Percentiles rank a stretch among this genome's conserved stretches.
These are phyloP conservation scores for Glycyrrhiza uralensis DNA, from an alignment of 306 rosid genomes.

Conservation along the genomic window DNA sequence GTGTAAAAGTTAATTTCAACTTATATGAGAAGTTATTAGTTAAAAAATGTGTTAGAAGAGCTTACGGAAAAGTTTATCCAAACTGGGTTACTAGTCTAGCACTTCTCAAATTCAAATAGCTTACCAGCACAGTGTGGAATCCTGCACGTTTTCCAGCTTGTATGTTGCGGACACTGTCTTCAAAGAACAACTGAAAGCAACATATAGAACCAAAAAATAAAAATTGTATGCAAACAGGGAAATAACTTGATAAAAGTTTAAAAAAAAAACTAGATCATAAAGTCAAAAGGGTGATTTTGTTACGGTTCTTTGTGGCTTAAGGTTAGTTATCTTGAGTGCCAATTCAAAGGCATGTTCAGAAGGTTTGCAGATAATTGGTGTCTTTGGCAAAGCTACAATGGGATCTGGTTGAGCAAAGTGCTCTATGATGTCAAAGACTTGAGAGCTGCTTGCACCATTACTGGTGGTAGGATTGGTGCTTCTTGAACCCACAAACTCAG, in stretches of 20 bases:
- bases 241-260: neutral
- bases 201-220: neutral
- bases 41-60: too few species aligned
- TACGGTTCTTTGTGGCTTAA: slow-evolving; percentile 83
- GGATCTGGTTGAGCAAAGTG: slow-evolving; percentile 59
- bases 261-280: neutral
- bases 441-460: slow-evolving; percentile 9
- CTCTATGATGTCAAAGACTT: slow-evolving; percentile 67
- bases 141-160: slow-evolving; percentile 82
- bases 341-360: slow-evolving; percentile 58
- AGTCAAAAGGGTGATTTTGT: slow-evolving; percentile 11
- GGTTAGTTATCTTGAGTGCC: slow-evolving; percentile 72
- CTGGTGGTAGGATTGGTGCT: slow-evolving; percentile 6
- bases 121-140: slow-evolving; percentile 84
- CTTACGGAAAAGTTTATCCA: too few species aligned
- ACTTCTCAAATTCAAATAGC: too few species aligned
- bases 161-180: slow-evolving; percentile 55
- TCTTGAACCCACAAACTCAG: slow-evolving; percentile 49
- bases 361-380: slow-evolving; percentile 87
- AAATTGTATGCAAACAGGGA: neutral
- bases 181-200: slow-evolving; percentile 44
- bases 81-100: too few species aligned
- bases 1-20: too few species aligned
- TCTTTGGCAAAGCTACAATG: slow-evolving; percentile 49
- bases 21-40: too few species aligned